These are phyloP conservation scores for Dimocarpus longan DNA, from an alignment of 345 rosid genomes.

Conservation along the genomic window DNA sequence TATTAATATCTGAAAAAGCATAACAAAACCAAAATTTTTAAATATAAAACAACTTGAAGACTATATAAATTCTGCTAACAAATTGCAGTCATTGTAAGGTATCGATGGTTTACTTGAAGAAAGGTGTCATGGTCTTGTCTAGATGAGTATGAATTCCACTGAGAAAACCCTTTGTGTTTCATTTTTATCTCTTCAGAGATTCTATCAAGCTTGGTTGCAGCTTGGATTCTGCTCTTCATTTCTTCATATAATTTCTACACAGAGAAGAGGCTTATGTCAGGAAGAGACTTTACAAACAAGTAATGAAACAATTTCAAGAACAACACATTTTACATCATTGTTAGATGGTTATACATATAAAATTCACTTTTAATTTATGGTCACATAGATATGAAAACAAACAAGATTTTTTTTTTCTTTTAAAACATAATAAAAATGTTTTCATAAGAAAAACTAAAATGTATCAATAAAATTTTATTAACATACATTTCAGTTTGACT, in stretches of 20 bases:
- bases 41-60: not conserved
- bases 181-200: constrained; percentile 43
- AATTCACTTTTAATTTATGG: no score
- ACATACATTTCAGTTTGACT: no score
- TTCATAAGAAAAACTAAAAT: no score
- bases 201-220: constrained; percentile 31
- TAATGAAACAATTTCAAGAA: not conserved
- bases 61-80: not conserved
- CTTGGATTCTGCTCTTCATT: constrained; percentile 52
- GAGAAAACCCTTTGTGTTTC: constrained; percentile 50
- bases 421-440: no score
- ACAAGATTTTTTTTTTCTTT: no score
- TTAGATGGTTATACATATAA: not conserved
- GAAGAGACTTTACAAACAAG: constrained; percentile 18
- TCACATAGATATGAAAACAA: no score
- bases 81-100: not conserved
- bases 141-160: constrained; percentile 56
- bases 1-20: constrained; percentile 45
- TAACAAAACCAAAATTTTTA: not conserved
- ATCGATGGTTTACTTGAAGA: constrained; percentile 47
- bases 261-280: not conserved
- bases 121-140: constrained; percentile 56
- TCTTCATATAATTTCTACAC: constrained; percentile 49
- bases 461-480: no score
- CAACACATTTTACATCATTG: constrained; percentile 26